Evolutionary conservation across 495 filamentous ascomycete genomes (phyloP), one percentile per base, ranked within the genome.

Genomic region (Aspergillus sclerotiicarbonarius): DNA sequence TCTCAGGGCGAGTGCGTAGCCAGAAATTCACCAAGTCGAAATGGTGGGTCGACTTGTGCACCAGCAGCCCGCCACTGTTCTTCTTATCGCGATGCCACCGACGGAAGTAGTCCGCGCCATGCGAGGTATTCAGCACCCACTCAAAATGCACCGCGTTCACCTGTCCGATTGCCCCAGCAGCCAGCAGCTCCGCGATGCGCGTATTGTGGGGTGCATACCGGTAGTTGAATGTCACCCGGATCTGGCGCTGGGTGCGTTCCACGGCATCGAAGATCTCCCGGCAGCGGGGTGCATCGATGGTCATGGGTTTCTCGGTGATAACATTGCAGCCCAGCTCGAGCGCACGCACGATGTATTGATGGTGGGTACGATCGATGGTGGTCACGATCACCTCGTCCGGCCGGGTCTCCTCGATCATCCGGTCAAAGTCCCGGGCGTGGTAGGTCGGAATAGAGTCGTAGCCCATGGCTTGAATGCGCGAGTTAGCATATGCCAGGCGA

Each of bases 291-390:
- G 76, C 81, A 59, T 84, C 81, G 64, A 83, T 74, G 4, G 78
- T 82, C 82, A 85, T 85, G 15, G 82, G 82, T 54, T 85, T 85
- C 62, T 85, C 82, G 15, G 77, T 83, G 43, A 84, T 69, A 4
- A 82, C 81, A 65, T 78, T 75, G 62, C 78, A 78, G n/a, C 82
- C 82, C 1, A 83, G 70, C 51, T 83, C 77, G 52, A 85, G 69
- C 6, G 82, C 79, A 15, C 75, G 74, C 25, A 79, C 66, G 57
- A 83, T 83, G 68, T 85, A 84, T 19, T 65, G 67, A 60, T 84
- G 68, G 67, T 85, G 82, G 7, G 79, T 80, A 49, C 80, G 76
- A 69, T 85, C 82, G 62, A 84, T 83, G 5, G 82, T 83, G 0
- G 82, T 83, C 18, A 84, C 75, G 59, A 84, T 82, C 19, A 84